phyloP scores from a whole-genome alignment of 768 basidiomycete species.

The Cubamyces lactineus region DNA sequence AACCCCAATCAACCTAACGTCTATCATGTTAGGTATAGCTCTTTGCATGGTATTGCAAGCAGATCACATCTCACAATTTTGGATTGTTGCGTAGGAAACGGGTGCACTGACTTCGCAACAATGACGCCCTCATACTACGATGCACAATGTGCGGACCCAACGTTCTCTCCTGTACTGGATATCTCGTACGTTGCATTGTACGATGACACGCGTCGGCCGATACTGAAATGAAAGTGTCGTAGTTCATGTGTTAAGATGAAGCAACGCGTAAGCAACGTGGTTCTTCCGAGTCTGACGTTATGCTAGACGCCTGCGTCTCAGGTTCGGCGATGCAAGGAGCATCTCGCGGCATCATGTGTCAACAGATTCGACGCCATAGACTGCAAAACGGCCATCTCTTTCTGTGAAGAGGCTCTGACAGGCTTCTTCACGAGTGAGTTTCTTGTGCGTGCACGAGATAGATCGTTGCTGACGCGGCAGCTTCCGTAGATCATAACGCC shows the following conservation, averaged over 20 bases:
- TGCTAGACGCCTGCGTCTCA: constrained; percentile 10
- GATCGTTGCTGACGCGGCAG: too few relatives aligned
- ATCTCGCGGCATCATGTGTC: constrained; percentile 44
- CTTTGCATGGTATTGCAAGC: background rate
- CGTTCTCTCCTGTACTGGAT: constrained; percentile 48
- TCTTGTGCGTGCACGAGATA: constrained; percentile 1
- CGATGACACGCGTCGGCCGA: background rate
- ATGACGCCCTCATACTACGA: constrained; percentile 51
- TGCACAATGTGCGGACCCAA: constrained; percentile 53
- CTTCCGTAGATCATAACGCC: constrained; percentile 2
- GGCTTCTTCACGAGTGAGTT: constrained; percentile 35
- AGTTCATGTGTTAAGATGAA: constrained; percentile 50
- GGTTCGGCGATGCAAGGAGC: constrained; percentile 50
- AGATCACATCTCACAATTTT: background rate
- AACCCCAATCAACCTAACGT: constrained; percentile 53
- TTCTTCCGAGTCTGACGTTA: too few relatives aligned
- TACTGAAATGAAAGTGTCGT: background rate
- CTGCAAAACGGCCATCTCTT: constrained; percentile 44
- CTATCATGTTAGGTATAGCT: constrained; percentile 51
- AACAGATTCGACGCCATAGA: constrained; percentile 46
- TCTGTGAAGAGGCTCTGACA: constrained; percentile 40
- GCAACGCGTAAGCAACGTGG: constrained; percentile 36
- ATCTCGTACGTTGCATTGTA: constrained; percentile 42
- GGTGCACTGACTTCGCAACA: constrained; percentile 43
- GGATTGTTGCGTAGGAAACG: constrained; percentile 42